Evolutionary conservation across 179 eudicot genomes (phyloP).

Genomic region (Sideroxylon spinosum): DNA sequence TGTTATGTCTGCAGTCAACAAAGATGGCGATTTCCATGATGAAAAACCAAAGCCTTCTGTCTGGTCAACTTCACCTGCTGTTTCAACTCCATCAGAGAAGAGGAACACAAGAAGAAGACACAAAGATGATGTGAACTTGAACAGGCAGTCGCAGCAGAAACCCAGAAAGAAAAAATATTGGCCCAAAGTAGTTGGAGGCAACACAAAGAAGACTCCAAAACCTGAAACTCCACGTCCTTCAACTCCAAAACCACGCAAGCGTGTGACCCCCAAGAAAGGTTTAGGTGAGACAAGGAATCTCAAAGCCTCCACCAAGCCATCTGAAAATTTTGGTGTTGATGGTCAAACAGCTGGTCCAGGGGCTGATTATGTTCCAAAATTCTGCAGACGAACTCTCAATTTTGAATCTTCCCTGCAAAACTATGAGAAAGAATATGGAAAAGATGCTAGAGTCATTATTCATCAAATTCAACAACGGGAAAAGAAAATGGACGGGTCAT

Average conservation of each 20-base stretch:
- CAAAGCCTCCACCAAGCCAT: not conserved
- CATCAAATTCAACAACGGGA: not conserved
- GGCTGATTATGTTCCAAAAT: not conserved
- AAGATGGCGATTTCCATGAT: not conserved
- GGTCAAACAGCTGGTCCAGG: not conserved
- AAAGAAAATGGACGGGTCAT: not conserved
- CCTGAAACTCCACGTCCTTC: slow-evolving; percentile 25
- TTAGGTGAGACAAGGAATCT: slow-evolving; percentile 11
- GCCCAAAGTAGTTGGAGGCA: slow-evolving; percentile 37
- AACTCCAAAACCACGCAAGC: slow-evolving; percentile 18
- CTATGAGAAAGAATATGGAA: not conserved
- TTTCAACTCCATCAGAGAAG: slow-evolving; percentile 19
- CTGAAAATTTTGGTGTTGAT: slow-evolving; percentile 6
- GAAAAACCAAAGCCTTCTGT: not conserved
- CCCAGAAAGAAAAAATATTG: slow-evolving; percentile 42
- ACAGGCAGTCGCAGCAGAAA: slow-evolving; percentile 36
- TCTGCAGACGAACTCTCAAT: slow-evolving; percentile 11
- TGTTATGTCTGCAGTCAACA: not conserved
- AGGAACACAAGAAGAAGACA: not conserved
- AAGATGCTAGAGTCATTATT: not conserved
- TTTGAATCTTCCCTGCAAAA: slow-evolving; percentile 6
- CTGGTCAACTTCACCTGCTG: not conserved
- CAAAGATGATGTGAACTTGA: slow-evolving; percentile 27
- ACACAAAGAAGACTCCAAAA: slow-evolving; percentile 16
- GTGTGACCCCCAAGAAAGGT: not conserved